Percentiles rank a stretch among this genome's conserved stretches.
Conservation (phyloP, 495 filamentous ascomycete species). For the Trichocladium uniseriatum region DNA sequence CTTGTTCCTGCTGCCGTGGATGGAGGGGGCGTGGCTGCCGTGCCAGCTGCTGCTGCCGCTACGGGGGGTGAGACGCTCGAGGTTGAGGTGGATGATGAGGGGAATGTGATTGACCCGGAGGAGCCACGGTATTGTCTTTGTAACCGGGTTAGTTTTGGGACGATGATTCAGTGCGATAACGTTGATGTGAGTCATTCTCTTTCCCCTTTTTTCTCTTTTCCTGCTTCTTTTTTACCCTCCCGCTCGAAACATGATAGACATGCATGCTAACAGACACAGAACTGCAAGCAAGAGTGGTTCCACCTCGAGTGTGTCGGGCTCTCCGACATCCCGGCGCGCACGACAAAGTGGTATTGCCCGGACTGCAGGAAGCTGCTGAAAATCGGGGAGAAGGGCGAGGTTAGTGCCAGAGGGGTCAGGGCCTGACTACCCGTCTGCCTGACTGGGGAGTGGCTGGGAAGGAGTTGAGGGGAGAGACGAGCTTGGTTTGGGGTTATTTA, state of each 20-base stretch:
- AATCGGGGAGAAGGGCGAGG: slow-evolving; percentile 49
- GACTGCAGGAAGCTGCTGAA: slow-evolving; percentile 65
- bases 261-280: slow-evolving; percentile 25
- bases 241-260: neutral
- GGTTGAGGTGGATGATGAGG: slow-evolving; percentile 51
- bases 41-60: slow-evolving; percentile 10
- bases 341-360: slow-evolving; percentile 92
- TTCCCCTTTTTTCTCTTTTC: neutral
- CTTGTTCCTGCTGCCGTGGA: too few species aligned
- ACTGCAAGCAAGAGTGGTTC: slow-evolving; percentile 84
- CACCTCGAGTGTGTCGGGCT: slow-evolving; percentile 84
- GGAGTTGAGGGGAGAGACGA: too few species aligned
- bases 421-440: too few species aligned
- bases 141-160: slow-evolving; percentile 82
- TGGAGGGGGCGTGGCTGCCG: too few species aligned
- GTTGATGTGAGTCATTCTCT: slow-evolving; percentile 55
- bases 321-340: slow-evolving; percentile 60
- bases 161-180: slow-evolving; percentile 94
- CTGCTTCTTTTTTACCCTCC: neutral
- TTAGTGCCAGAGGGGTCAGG: slow-evolving; percentile 44
- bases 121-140: slow-evolving; percentile 89
- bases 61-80: slow-evolving; percentile 27
- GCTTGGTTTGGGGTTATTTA: too few species aligned
- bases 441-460: too few species aligned
- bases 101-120: slow-evolving; percentile 74